Base-by-base conservation (phyloP, 2,329 filamentous ascomycete species). In the Neoscytalidium dimidiatum region DNA sequence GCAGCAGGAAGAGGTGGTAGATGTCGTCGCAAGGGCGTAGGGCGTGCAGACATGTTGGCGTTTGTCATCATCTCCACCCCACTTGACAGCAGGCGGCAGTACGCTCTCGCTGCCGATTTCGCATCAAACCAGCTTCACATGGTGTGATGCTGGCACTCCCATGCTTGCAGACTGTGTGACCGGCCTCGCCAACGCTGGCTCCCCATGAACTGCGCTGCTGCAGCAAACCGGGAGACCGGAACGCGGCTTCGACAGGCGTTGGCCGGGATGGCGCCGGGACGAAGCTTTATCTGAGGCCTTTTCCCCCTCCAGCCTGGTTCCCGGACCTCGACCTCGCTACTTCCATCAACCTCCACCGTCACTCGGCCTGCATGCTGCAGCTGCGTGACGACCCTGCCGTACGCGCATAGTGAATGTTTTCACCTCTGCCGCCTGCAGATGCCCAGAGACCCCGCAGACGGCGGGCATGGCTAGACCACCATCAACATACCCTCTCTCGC, bases 31-130 rank as follows among this genome's bases (percentile, higher is more conserved):
- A 13, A 1, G 13, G 19, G 33, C 29, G 49, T 26, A 29, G 8
- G n/a, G 28, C n/a, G 19, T 9, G 21, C 19, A n/a, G n/a, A n/a
- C n/a, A n/a, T 29, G 51, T 56, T 41, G 51, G 51, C 51, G 51
- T 56, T 35, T 57, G 52, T 57, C 52, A 57, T 57, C 52, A 43
- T 19, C 33, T 19, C 46, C 51, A 41, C 52, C 52, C 23, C 52
- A 14, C 35, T 23, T 43, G 52, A 35, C 35, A 38, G 11, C 51
- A 56, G 51, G 31, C 51, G 52, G 21, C 52, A 28, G 35, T 19
- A 21, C 21, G 23, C 52, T 29, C 13, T 7, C 31, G 19, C 51
- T 21, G 33, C 51, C 33, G 13, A 56, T 26, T 9, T 8, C 13
- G 17, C 48, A 31, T 17, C 11, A 49, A 9, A 33, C 14, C 9